phyloP scores from a whole-genome alignment of 495 filamentous ascomycete species.

The Chaetomium cochliodes region DNA sequence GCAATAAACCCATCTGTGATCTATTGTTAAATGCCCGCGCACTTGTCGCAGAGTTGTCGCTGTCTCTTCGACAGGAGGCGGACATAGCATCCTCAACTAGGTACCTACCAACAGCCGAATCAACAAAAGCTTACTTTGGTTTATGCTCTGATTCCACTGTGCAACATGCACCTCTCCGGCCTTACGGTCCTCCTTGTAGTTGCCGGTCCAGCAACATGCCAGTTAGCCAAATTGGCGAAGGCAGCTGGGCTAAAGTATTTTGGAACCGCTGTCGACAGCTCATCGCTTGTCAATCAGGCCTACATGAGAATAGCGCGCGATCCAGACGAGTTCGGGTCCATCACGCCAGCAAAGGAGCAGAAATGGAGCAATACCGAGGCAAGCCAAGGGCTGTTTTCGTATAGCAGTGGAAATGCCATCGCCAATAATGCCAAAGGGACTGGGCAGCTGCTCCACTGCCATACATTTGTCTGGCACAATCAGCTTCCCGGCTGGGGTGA shows the following conservation, averaged over 20 bases:
- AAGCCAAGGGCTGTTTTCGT: constrained; percentile 47
- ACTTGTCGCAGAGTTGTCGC: too few species aligned
- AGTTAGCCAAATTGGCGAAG: constrained; percentile 31
- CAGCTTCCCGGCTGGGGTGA: constrained; percentile 55
- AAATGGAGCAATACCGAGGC: constrained; percentile 47
- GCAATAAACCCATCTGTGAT: too few species aligned
- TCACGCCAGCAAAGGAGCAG: constrained; percentile 56
- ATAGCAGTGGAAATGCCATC: constrained; percentile 48
- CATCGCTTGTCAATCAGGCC: constrained; percentile 48
- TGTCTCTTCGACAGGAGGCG: too few species aligned
- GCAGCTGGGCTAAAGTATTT: constrained; percentile 54
- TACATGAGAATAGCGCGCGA: constrained; percentile 46
- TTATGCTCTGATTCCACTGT: too few species aligned
- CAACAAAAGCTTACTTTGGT: too few species aligned
- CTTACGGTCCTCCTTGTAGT: too few species aligned
- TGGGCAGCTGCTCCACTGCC: constrained; percentile 53
- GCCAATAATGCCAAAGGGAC: constrained; percentile 48
- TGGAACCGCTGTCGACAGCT: constrained; percentile 58
- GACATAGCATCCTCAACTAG: too few species aligned
- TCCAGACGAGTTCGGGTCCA: constrained; percentile 52
- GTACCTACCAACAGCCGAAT: too few species aligned
- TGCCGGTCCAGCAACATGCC: too few species aligned
- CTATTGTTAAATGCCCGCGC: too few species aligned
- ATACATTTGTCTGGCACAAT: constrained; percentile 59
- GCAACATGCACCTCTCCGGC: too few species aligned